Base-by-base conservation (phyloP, 805 yeast species). In the Candida ulmi region DNA sequence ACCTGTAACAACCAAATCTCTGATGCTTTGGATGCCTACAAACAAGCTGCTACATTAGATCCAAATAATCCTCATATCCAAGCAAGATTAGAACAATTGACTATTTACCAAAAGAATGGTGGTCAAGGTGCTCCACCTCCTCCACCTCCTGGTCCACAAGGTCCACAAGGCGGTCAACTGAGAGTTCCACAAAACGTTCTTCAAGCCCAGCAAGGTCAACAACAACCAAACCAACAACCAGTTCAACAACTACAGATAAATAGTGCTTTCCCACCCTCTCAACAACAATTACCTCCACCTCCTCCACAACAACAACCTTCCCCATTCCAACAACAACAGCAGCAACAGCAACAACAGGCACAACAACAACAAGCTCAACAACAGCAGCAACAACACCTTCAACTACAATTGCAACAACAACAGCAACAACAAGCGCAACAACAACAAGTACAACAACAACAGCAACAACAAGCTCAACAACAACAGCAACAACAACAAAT, bases 1-100 rank as follows among this genome's bases (percentile, higher is more conserved):
- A 88, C 97, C 27, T 93, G 99, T 67, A 93, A 90, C 65, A 90
- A 91, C 65, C 99, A 93, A 65, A 75, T 88, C 43, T 76, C 82
- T 44, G 99, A 93, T 61, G 99, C 99, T 1, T 68, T 93, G 47
- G 98, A 93, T 63, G 99, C 99, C 2, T 93, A 93, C 60, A 86
- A 86, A 55, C 93, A 95, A 48, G 99, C 99, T 5, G 95, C 95
- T 27, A 79, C 95, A 38, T 76, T 93, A 50, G 98, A 93, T 58
- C 97, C 98, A 31, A 84, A 78, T 47, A 91, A 93, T 59, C 87
- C 93, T 37, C 97, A 90, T 62, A 93, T 93, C 55, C 88, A 88
- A 66, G 90, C 91, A 35, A 78, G 99, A 51, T 74, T 93, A 51
- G 93, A 88, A 48, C 95, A 88, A 52, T 71, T 93, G 56, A 77